A percentile compares a stretch with the other conserved stretches of the same genome.
phyloP scores from a whole-genome alignment of 352 stramenopile genomes.

The Phytophthora pini region DNA sequence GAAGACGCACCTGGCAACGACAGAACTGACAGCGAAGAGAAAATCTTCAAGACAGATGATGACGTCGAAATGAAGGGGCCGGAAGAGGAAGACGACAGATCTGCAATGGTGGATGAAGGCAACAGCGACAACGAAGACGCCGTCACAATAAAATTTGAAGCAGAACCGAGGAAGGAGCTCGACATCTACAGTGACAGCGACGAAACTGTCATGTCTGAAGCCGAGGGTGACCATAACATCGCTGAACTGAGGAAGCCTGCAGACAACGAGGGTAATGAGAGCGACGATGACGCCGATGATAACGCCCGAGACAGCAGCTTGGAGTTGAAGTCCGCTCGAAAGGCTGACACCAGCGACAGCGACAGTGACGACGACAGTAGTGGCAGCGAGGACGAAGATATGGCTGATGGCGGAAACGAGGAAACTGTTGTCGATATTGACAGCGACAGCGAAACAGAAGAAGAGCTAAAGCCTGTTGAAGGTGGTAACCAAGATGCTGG shows the following conservation, averaged over 20 bases:
- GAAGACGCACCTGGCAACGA: not conserved
- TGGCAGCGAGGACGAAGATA: not conserved
- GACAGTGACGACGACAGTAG: not conserved
- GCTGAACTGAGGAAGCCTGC: not conserved
- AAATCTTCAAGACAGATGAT: conserved; percentile 11
- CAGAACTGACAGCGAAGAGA: conserved; percentile 1
- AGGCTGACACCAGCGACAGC: not conserved
- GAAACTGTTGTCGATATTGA: conserved; percentile 1
- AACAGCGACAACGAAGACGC: conserved; percentile 4
- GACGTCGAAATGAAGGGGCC: conserved; percentile 12
- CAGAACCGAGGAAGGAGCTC: conserved; percentile 3
- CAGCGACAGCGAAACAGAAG: not conserved
- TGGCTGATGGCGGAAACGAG: not conserved
- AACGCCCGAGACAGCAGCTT: not conserved
- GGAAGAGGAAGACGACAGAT: not conserved
- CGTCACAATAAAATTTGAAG: not conserved
- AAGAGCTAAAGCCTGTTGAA: not conserved
- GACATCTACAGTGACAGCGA: conserved; percentile 6
- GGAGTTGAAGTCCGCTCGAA: not conserved
- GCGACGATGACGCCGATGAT: not conserved
- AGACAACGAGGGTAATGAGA: conserved; percentile 1
- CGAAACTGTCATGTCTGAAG: conserved; percentile 13
- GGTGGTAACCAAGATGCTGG: not conserved
- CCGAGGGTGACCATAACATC: conserved; percentile 1
- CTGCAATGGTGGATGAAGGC: conserved; percentile 5